Conservation (phyloP, 352 stramenopile genomes). For the Thraustochytrium sp. region DNA sequence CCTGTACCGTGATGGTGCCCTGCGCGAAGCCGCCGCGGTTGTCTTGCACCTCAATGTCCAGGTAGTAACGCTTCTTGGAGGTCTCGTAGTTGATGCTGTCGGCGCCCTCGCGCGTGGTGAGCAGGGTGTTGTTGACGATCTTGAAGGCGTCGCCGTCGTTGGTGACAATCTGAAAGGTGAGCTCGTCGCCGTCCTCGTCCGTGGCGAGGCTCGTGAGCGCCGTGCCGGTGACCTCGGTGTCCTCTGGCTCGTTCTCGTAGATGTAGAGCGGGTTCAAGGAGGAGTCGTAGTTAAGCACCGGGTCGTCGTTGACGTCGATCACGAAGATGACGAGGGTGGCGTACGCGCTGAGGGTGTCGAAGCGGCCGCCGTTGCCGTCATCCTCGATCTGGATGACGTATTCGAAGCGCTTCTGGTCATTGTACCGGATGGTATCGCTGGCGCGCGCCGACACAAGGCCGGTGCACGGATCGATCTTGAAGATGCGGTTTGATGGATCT, state of each 20-base stretch:
- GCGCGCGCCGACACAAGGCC: constrained; percentile 13
- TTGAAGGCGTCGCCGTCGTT: constrained; percentile 44
- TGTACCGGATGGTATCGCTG: neutral
- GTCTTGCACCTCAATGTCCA: constrained; percentile 41
- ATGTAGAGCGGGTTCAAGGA: neutral
- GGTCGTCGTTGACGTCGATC: constrained; percentile 40
- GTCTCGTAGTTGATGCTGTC: constrained; percentile 43
- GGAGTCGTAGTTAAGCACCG: neutral
- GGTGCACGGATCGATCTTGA: constrained; percentile 43
- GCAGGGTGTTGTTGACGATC: constrained; percentile 30
- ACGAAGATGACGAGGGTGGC: constrained; percentile 22
- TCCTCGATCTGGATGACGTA: constrained; percentile 18
- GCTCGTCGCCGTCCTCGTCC: constrained; percentile 20
- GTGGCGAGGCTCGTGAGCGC: neutral
- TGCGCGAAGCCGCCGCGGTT: neutral
- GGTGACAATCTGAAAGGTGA: constrained; percentile 34
- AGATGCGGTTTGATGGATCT: neutral
- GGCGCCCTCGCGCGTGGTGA: constrained; percentile 18
- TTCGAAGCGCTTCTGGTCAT: neutral
- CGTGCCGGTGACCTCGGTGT: neutral
- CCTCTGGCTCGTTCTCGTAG: constrained; percentile 20
- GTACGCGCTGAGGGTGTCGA: neutral
- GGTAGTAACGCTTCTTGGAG: constrained; percentile 37
- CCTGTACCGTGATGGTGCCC: neutral
- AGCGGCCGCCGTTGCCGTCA: constrained; percentile 23